Evolutionary conservation across 83 land plant species (phyloP), one percentile per base, ranked within the genome.

Genomic region (Thuja plicata): DNA sequence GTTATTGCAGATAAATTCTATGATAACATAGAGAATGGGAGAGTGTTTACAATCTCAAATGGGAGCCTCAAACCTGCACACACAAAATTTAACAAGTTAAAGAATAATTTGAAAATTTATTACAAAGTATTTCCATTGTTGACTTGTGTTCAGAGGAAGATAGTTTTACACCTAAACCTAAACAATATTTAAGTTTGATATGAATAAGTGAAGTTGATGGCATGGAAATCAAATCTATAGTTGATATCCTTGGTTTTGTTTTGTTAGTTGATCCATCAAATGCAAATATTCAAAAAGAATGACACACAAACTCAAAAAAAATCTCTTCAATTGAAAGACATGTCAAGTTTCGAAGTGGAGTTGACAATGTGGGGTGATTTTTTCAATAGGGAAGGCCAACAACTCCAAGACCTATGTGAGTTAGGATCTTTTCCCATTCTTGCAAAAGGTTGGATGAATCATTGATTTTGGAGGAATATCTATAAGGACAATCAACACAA

Each of bases 391-490:
- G 99, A 96, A 92, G 99, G 99, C n/a, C 94, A 94, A 77, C 70
- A 95, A 66, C 89, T 98, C 55, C 98, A 98, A 79, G 96, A 93
- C 30, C 91, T 95, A 57, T 88, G 93, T 90, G 94, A 94, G 66
- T 91, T 94, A 71, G 99, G 97, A 7, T 30, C 37, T 0, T 93
- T 79, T 71, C 98, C 99, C 79, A 93, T 95, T 85, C 88, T 98
- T 30, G 98, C 98, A 97, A 0, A 98, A 98, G 88, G 91, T 96
- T 62, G 99, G 96, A 24, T 97, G 96, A 84, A 94, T 98, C 5
- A 97, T 88, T 88, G 99, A 98, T 85, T 98, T 98, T 91, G 96
- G 95, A 86, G 99, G 99, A 85, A 98, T 96, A 90, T 94, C 97
- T 9, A 87, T 98, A 1, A 97, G 99, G 27, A 95, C 98, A 6